Evolutionary conservation across 345 rosid species (phyloP).

Genomic region (Citrus medica): DNA sequence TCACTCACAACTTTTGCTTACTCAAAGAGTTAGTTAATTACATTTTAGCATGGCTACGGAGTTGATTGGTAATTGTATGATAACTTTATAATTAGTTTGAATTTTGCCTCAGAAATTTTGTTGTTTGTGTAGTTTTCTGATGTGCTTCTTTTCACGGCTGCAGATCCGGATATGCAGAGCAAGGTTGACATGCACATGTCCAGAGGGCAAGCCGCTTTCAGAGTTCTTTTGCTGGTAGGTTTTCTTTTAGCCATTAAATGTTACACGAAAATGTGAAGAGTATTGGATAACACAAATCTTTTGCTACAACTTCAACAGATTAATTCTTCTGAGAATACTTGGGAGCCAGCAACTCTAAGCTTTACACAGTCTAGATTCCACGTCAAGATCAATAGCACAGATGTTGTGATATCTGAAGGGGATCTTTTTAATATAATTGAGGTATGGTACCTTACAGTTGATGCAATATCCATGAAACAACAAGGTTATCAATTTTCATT

Average conservation of each 20-base stretch:
- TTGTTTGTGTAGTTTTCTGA: constrained; percentile 12
- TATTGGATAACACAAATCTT: not conserved
- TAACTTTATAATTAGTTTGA: not conserved
- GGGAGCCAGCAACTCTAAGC: constrained; percentile 60
- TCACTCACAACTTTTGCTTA: not conserved
- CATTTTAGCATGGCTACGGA: not conserved
- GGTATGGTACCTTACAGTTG: constrained; percentile 35
- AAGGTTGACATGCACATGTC: constrained; percentile 58
- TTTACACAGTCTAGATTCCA: constrained; percentile 63
- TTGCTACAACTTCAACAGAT: constrained; percentile 29
- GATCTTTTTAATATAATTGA: constrained; percentile 49
- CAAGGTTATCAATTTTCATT: not conserved
- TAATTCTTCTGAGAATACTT: constrained; percentile 62
- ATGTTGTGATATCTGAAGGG: constrained; percentile 46
- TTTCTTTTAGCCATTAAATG: constrained; percentile 1
- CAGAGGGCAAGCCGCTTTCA: constrained; percentile 64
- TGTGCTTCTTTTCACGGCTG: constrained; percentile 8
- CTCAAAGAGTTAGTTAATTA: not conserved
- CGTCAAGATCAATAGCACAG: constrained; percentile 47
- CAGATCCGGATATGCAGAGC: constrained; percentile 77
- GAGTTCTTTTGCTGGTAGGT: constrained; percentile 66
- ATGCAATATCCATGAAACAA: not conserved
- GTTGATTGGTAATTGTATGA: not conserved
- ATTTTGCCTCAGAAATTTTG: not conserved
- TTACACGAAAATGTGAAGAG: not conserved